These are phyloP conservation scores for Aspergillus ibericus DNA, from an alignment of 2,329 filamentous ascomycete genomes.

Conservation along the genomic window DNA sequence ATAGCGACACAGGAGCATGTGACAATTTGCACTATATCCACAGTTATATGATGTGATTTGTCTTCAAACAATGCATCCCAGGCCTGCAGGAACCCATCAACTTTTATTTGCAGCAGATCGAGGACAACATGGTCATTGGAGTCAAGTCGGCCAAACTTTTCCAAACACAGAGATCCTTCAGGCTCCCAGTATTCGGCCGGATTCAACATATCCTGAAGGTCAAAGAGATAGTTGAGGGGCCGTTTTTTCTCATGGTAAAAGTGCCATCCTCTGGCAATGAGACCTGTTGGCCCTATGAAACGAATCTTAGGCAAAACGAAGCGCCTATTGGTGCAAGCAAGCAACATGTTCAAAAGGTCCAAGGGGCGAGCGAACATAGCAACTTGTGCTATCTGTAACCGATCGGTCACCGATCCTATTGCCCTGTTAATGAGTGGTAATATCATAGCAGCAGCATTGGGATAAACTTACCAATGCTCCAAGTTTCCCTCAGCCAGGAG, in stretches of 20 bases:
- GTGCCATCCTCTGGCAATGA: slow-evolving; percentile 42
- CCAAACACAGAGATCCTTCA: slow-evolving; percentile 22
- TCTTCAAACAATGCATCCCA: slow-evolving; percentile 47
- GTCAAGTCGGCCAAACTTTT: slow-evolving; percentile 30
- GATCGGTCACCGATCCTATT: slow-evolving; percentile 60
- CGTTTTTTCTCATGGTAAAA: slow-evolving; percentile 40
- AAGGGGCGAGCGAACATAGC: slow-evolving; percentile 63
- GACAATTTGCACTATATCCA: slow-evolving; percentile 53
- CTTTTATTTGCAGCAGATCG: slow-evolving; percentile 48
- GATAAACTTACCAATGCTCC: slow-evolving; percentile 69
- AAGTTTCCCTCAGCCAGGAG: slow-evolving; percentile 77
- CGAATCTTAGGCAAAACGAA: slow-evolving; percentile 24
- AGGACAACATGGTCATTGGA: slow-evolving; percentile 41
- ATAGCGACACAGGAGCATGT: slow-evolving; percentile 50
- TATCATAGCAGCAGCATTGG: slow-evolving; percentile 4
- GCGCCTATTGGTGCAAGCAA: slow-evolving; percentile 63
- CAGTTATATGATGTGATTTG: slow-evolving; percentile 48
- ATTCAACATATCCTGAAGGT: slow-evolving; percentile 29
- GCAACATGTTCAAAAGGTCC: slow-evolving; percentile 69
- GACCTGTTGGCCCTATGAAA: slow-evolving; percentile 28
- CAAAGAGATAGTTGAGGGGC: slow-evolving; percentile 53
- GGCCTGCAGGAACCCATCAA: slow-evolving; percentile 45
- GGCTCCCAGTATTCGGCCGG: slow-evolving; percentile 27
- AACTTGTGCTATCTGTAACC: slow-evolving; percentile 64
- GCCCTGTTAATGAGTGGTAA: slow-evolving; percentile 13